Evolutionary conservation across 176 grass and related monocot species (phyloP), one percentile per base, ranked within the genome.

Genomic region (Bothriochloa decipiens): DNA sequence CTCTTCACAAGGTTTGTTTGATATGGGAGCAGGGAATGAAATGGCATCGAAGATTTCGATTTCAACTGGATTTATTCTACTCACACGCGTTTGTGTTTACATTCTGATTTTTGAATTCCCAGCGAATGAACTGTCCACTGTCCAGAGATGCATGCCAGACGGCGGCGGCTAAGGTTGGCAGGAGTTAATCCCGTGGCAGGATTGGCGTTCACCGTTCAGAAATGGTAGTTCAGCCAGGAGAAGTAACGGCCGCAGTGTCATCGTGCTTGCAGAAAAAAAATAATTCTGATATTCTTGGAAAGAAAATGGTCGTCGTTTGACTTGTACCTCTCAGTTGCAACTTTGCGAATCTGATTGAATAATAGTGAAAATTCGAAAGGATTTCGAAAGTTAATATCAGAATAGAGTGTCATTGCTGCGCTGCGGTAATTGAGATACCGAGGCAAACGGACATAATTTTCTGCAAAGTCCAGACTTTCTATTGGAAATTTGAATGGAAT

Each of bases 121-220:
- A 8, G 4, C 8, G 40, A 42, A 23, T 50, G 63, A 68, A 68
- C 29, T 67, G 16, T 49, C 40, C 25, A 68, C 29, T 67, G 16
- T 49, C 40, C 25, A 32, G 61, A 32, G 77, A 47, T 47, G 52
- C 58, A 11, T 62, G 26, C 8, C n/a, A 65, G 62, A 35, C 40
- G 62, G 25, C 28, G 41, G 63, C 27, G n/a, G 63, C 16, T 46
- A 35, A 67, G 43, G 64, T 33, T 80, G 77, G 42, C 28, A 77
- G 23, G 14, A 66, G 76, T 82, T 82, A 72, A 86, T 57, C 49
- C 25, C 32, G 72, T 32, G 40, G 41, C 64, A 76, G 9, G 12
- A 85, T 77, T 82, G 76, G 39, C 41, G 23, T 61, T 81, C 76
- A 72, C 28, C 41, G 23, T 61, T 81, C 76, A 72, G 55, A 83